Evolutionary conservation across 2,329 filamentous ascomycete genomes (phyloP), one percentile per base, ranked within the genome.

Genomic region (Xylariales sp.): DNA sequence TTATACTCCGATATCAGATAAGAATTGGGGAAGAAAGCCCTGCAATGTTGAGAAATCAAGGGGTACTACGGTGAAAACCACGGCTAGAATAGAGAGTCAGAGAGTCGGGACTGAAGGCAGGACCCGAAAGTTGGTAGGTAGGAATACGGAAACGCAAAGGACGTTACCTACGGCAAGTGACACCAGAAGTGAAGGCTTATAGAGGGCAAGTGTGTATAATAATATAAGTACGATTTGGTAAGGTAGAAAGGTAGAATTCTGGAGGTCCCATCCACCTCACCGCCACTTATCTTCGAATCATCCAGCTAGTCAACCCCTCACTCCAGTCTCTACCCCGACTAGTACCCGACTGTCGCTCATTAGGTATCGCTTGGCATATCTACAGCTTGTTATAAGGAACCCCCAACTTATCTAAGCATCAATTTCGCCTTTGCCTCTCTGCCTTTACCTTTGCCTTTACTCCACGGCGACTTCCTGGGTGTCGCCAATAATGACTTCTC

Each of bases 261-360:
- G 45, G 30, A 23, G 43, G 30, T 12, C 7, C 43, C 56, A 49
- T 28, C 23, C 23, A 23, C 23, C 23, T 39, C 43, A 41, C 46
- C 16, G 16, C 43, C 43, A 48, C 56, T 34, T 48, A 59, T 48
- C 43, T 49, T 34, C 45, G 3, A 36, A 18, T 39, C 43, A 23
- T 7, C 30, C n/a, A 34, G 41, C 3, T 2, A 39, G 43, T 39
- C 34, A 60, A 18, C 57, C 57, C 57, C 57, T 60, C 57, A 52
- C 16, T 30, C n/a, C 16, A 9, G 32, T 8, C 16, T 3, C 12
- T 23, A 23, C 23, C 23, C 23, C 23, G 23, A 23, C 23, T 23
- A 23, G 23, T 23, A 23, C 8, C 18, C 8, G 18, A 39, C 18
- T 18, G 43, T 49, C 43, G 5, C 46, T 39, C 18, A n/a, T 41